Conservation (phyloP, 768 basidiomycete species). For the Tylopilus vinaceipallidus region DNA sequence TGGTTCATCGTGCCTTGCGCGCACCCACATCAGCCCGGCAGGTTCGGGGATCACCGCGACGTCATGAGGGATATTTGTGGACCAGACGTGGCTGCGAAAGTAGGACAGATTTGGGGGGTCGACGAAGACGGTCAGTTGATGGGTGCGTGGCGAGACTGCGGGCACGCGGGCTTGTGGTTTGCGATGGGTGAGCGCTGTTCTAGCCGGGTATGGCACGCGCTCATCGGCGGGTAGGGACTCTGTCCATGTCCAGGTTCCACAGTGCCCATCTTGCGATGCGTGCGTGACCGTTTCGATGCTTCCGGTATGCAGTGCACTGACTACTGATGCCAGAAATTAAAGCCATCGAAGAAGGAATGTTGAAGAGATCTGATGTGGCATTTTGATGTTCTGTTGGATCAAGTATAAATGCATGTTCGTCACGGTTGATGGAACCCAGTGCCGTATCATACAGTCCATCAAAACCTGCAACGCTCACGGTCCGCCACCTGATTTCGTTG, state of each 20-base stretch:
- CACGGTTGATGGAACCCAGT: not conserved
- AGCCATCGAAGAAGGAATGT: not conserved
- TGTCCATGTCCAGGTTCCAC: slow-evolving; percentile 11
- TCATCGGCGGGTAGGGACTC: not conserved
- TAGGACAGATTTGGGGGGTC: slow-evolving; percentile 55
- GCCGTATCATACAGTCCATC: not conserved
- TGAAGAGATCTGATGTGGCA: not conserved
- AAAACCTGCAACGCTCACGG: not conserved
- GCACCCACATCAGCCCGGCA: slow-evolving; percentile 18
- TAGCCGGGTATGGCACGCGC: not conserved
- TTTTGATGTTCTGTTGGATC: slow-evolving; percentile 1
- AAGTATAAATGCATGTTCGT: not conserved
- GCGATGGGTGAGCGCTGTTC: slow-evolving; percentile 4
- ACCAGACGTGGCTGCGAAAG: slow-evolving; percentile 39
- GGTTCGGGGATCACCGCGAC: slow-evolving; percentile 41
- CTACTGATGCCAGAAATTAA: slow-evolving; percentile 1
- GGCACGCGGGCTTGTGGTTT: slow-evolving; percentile 31
- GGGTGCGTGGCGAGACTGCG: slow-evolving; percentile 26
- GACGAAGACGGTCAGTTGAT: slow-evolving; percentile 56
- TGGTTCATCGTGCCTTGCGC: not conserved
- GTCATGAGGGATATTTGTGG: slow-evolving; percentile 42
- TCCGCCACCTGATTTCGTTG: not conserved
- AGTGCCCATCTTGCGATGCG: slow-evolving; percentile 4
- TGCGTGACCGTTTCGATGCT: not conserved
- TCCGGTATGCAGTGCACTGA: not conserved